Conservation (phyloP, 345 rosid genomes). For the Eucalyptus grandis region DNA sequence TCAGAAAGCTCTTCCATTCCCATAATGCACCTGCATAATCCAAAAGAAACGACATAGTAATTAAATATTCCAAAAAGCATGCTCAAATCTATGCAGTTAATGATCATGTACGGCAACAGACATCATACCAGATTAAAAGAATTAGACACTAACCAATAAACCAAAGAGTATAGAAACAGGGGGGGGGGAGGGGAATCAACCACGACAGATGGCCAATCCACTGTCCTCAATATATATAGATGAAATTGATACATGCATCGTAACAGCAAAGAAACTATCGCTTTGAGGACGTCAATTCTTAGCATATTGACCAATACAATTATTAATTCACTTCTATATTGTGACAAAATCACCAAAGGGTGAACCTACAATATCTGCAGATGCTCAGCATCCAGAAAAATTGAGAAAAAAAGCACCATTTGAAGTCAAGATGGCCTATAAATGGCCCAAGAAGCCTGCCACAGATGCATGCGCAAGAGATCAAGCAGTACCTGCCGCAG, state of each 20-base stretch:
- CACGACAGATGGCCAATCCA: not conserved
- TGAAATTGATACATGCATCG: not conserved
- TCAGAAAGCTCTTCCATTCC: conserved; percentile 94
- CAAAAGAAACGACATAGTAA: not conserved
- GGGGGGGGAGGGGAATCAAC: not conserved
- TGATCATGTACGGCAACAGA: not conserved
- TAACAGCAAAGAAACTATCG: not conserved
- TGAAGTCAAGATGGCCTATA: not conserved
- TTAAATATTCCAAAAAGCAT: not conserved
- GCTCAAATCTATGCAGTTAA: not conserved
- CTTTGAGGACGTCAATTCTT: not conserved
- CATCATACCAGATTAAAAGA: not conserved
- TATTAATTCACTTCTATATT: not conserved
- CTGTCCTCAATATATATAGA: not conserved
- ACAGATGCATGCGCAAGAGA: not conserved
- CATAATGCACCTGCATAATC: conserved; percentile 55
- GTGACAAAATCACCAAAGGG: not conserved
- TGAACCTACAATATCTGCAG: not conserved
- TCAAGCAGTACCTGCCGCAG: conserved; percentile 49
- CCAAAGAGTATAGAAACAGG: not conserved
- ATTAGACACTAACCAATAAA: not conserved
- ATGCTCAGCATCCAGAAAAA: not conserved
- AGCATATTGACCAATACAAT: not conserved
- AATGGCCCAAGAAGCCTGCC: not conserved
- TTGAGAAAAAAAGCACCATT: not conserved